Base-by-base conservation (phyloP, 106 monocot genomes). In the Apostasia shenzhenica region DNA sequence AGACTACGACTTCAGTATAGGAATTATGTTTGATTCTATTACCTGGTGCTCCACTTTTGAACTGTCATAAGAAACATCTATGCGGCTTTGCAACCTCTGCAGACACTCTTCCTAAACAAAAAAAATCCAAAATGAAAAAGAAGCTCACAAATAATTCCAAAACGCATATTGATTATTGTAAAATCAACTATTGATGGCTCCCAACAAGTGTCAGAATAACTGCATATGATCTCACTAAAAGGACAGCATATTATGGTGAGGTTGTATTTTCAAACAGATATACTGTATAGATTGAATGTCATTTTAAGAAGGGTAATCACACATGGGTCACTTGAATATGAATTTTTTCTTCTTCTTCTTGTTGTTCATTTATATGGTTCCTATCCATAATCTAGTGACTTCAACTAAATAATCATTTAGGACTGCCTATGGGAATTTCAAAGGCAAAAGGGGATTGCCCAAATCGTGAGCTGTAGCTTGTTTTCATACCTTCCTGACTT, bases 1-100 rank as follows among this genome's bases (percentile, higher is more conserved):
- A 26, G 26, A 59, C 40, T 59, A 39, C 37, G 8, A 59, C 2
- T 1, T 59, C 8, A 8, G 59, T 14, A 41, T 3, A 14, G 1
- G 12, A 50, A 58, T 37, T n/a, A 41, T 59, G 67, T 74, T 68
- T 60, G 73, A n/a, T 26, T 26, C 26, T 26, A 26, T 26, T 83
- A 91, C 95, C 95, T 95, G 91, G 69, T 95, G 95, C 71, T 89
- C 95, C 41, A 73, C 52, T 56, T 84, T 95, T 59, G 80, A 68
- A 76, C 88, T 63, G 61, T 95, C 91, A 81, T 95, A 95, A 47
- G 78, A 12, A 77, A 91, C 79, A 59, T 88, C 84, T 68, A 95
- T 84, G 40, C 88, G 83, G 45, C 45, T 78, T 77, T 91, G 91
- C 63, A 95, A 70, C 73, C 84, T 86, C 45, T 72, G 86, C 47